Evolutionary conservation across 2,329 filamentous ascomycete species (phyloP), one percentile per base, ranked within the genome.

Genomic region (Thielaviopsis ethacetica): DNA sequence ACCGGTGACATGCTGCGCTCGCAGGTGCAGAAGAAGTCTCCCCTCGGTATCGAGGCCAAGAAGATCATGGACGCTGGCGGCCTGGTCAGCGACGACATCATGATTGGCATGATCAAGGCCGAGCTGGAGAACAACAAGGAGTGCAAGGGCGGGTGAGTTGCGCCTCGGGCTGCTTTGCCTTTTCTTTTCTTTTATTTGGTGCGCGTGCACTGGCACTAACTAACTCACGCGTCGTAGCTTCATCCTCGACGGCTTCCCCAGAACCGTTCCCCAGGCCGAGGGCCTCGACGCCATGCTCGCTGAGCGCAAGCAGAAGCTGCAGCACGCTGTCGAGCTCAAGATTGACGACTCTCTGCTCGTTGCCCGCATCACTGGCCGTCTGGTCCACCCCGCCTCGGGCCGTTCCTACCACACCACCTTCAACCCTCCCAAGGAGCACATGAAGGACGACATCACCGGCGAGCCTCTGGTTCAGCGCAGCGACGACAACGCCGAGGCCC

Each of bases 21-120:
- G 65, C 93, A 98, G 75, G 93, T 98, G 70, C 87, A 91, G 65
- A 94, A 95, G 77, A 96, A 97, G 84, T 98, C 93, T 60, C 75
- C 87, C 62, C 83, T 98, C 64, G 93, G 93, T 66, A 83, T 87
- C 70, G 90, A 96, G 78, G 93, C 93, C 65, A 98, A 98, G 85
- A 97, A 97, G 84, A 98, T 98, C 73, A 98, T 98, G 93, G 93
- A 98, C 71, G 86, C 91, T 71, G 93, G 93, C 67, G 91, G 91
- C 66, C 83, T 98, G 61, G 93, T 98, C 71, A 95, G 90, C 73
- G 93, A 98, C 73, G 91, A 97, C 71, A 98, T 98, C 71, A 91
- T 98, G 82, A 88, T 98, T 73, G 90, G 91, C 74, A 98, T 98
- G 93, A 98, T 98, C 78, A 91, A 93, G 83, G 87, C 85, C 71